Conservation (phyloP, 257 asterid genomes). For the Penstemon davidsonii region DNA sequence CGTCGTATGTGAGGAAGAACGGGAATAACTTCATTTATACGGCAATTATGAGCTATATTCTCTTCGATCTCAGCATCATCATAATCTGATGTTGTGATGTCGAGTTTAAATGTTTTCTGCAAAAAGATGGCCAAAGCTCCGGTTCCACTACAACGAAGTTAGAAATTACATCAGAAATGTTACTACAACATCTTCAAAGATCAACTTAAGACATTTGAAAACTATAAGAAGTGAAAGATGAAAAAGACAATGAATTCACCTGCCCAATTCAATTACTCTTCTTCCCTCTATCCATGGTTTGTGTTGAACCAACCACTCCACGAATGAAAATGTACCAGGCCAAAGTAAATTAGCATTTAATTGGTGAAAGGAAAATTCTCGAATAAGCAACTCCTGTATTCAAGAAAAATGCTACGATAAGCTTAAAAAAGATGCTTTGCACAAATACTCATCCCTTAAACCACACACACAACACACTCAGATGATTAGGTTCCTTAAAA, state of each 20-base stretch:
- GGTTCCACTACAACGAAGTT: slow-evolving; percentile 71
- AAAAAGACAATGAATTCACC: slow-evolving; percentile 40
- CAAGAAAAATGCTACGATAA: slow-evolving; percentile 25
- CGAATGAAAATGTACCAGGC: slow-evolving; percentile 97
- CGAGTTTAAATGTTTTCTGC: slow-evolving; percentile 60
- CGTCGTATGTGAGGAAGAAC: slow-evolving; percentile 83
- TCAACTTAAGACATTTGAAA: slow-evolving; percentile 2
- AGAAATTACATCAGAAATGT: not conserved
- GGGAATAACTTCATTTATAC: slow-evolving; percentile 67
- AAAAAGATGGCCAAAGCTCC: slow-evolving; percentile 93
- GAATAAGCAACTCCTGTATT: slow-evolving; percentile 71
- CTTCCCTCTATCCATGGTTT: slow-evolving; percentile 61
- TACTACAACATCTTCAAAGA: not conserved
- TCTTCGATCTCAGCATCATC: slow-evolving; percentile 84
- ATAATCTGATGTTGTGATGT: slow-evolving; percentile 94
- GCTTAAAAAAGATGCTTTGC: not conserved
- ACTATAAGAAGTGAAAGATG: slow-evolving; percentile 1
- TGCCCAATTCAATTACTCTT: slow-evolving; percentile 74
- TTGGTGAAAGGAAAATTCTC: slow-evolving; percentile 88
- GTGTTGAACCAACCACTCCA: slow-evolving; percentile 76
- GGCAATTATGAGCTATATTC: slow-evolving; percentile 77
- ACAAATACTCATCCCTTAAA: not conserved
- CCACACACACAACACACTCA: not conserved
- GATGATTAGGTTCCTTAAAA: not conserved
- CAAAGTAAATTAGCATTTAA: slow-evolving; percentile 89